Conservation (phyloP, 1,284 basidiomycete species). For the Ganoderma leucocontextum region DNA sequence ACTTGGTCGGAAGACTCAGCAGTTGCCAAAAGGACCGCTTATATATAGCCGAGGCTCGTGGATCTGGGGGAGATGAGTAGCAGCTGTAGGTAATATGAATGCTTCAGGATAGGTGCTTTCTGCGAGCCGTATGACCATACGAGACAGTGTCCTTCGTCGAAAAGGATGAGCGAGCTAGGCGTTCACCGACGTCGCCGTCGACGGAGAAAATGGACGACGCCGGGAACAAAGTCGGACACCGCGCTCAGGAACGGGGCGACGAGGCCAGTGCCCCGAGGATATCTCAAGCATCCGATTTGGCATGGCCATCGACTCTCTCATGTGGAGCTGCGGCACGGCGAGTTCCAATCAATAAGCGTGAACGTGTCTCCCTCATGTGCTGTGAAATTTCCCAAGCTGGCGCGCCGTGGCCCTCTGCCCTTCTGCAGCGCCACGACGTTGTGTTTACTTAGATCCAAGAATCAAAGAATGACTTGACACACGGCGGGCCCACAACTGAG, state of each 20-base stretch:
- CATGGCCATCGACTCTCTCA: background rate
- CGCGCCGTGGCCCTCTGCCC: background rate
- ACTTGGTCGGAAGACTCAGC: constrained; percentile 4
- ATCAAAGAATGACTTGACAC: background rate
- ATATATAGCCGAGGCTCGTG: constrained; percentile 27
- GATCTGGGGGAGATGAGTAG: constrained; percentile 21
- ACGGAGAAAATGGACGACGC: background rate
- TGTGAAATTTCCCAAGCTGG: constrained; percentile 7
- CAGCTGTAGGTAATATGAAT: constrained; percentile 1
- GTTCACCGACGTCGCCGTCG: constrained; percentile 8
- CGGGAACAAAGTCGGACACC: constrained; percentile 8
- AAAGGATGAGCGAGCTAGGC: background rate
- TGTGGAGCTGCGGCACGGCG: constrained; percentile 12
- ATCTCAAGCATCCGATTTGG: background rate
- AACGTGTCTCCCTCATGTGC: constrained; percentile 30
- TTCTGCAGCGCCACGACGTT: constrained; percentile 7
- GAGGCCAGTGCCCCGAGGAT: background rate
- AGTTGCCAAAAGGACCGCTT: constrained; percentile 24
- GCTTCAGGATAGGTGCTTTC: constrained; percentile 11
- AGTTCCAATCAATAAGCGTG: constrained; percentile 14
- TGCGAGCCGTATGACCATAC: constrained; percentile 18
- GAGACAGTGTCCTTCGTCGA: constrained; percentile 5
- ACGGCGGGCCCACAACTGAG: background rate
- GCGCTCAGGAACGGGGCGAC: constrained; percentile 6
- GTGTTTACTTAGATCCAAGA: constrained; percentile 19